Evolutionary conservation across 1,139 yeast species (phyloP).

Genomic region (Diutina mesorugosa): DNA sequence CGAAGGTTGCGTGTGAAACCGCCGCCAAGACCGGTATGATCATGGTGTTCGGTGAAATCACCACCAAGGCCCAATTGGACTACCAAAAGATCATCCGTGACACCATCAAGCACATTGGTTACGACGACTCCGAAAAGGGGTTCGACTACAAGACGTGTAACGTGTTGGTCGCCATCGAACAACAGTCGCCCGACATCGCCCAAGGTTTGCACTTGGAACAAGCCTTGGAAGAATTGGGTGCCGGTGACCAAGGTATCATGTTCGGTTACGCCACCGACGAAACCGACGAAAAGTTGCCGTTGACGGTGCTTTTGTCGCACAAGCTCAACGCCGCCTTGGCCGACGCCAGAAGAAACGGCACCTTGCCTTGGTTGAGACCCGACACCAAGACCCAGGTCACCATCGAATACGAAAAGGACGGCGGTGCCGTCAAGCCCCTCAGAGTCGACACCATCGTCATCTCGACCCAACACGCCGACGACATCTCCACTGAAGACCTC

Average conservation of each 20-base stretch:
- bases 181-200: constrained; percentile 98
- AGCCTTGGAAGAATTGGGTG: constrained; percentile 96
- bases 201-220: constrained; percentile 97
- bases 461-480: constrained; percentile 96
- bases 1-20: constrained; percentile 98
- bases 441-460: constrained; percentile 97
- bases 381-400: constrained; percentile 99
- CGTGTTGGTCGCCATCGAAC: constrained; percentile 97
- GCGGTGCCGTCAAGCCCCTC: constrained; percentile 89
- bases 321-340: constrained; percentile 95
- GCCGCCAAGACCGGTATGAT: constrained; percentile 99
- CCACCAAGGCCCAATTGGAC: constrained; percentile 91
- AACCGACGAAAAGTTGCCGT: constrained; percentile 94
- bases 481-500: constrained; percentile 84
- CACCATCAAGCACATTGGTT: constrained; percentile 97
- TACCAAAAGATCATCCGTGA: constrained; percentile 96
- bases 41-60: constrained; percentile 98
- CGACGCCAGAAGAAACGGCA: constrained; percentile 92
- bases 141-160: constrained; percentile 99
- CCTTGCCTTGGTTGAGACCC: constrained; percentile 94
- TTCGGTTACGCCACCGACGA: constrained; percentile 99
- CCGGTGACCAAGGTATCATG: constrained; percentile 99
- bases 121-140: constrained; percentile 92
- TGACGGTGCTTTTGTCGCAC: constrained; percentile 89
- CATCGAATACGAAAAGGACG: constrained; percentile 84